Evolutionary conservation across 192 early-diverging fungal species (phyloP).

Genomic region (Mortierella hygrophila): DNA sequence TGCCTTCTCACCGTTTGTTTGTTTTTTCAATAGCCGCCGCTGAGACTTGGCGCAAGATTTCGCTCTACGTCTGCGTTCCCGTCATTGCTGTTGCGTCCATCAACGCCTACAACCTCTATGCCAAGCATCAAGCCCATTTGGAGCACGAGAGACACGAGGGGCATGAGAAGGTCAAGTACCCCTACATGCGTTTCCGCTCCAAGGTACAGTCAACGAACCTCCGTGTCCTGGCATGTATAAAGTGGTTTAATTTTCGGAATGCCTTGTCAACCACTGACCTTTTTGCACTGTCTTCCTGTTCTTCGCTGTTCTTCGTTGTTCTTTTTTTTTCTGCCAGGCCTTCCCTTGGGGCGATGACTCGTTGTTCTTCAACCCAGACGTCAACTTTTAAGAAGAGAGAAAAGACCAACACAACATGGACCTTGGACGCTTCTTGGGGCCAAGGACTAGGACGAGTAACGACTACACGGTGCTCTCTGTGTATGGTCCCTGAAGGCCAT

Average conservation of each 20-base stretch:
- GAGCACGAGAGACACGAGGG: slow-evolving; percentile 28
- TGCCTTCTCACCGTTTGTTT: neutral
- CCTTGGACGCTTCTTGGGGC: neutral
- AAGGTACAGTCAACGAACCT: slow-evolving; percentile 29
- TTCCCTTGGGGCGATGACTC: slow-evolving; percentile 39
- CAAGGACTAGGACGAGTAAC: neutral
- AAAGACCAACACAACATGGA: neutral
- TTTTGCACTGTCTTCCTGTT: neutral
- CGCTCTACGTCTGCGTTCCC: slow-evolving; percentile 36
- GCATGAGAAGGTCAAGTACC: slow-evolving; percentile 33
- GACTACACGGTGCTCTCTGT: neutral
- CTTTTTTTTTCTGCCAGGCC: slow-evolving; percentile 1
- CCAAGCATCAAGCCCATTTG: slow-evolving; percentile 43
- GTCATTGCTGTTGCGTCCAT: slow-evolving; percentile 15
- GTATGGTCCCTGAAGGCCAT: no score
- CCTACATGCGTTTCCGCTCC: slow-evolving; percentile 42
- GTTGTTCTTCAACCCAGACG: slow-evolving; percentile 34
- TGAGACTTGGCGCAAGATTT: slow-evolving; percentile 47
- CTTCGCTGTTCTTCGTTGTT: neutral
- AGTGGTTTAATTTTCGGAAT: neutral
- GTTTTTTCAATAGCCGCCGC: slow-evolving; percentile 23
- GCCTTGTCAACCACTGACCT: neutral
- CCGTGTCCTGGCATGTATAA: neutral
- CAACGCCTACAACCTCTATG: slow-evolving; percentile 40
- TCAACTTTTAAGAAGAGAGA: slow-evolving; percentile 17